Base-by-base conservation (phyloP, 208 protist species). In the Acanthamoeba lugdunensis region DNA sequence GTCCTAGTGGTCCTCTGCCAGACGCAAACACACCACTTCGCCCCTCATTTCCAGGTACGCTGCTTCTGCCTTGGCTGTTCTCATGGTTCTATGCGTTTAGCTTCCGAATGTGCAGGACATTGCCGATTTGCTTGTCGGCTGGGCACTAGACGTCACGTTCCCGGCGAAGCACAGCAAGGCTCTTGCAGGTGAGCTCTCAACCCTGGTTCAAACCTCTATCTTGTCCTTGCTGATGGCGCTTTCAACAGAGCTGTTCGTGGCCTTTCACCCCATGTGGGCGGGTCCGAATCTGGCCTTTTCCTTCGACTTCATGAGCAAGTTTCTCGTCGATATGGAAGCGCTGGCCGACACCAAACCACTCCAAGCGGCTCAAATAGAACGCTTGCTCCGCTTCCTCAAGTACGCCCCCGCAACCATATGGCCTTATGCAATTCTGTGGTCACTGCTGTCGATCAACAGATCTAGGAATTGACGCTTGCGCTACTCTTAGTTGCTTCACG, bases 211-310 rank as follows among this genome's bases (percentile, higher is more conserved):
- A 71, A 37, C 18, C 9, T 16, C 30, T 30, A 50, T 88, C 61
- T 88, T 61, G n/a, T 61, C 37, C 79, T 13, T 73, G 11, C 58
- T 69, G 21, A 37, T 50, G 6, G 48, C 4, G 6, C 8, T 25
- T 56, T 9, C n/a, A 11, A 45, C 48, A 91, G 85, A 91, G 28
- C 37, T 41, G 9, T 91, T 91, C 23, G 85, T 73, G 73, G 33
- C 85, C 23, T 91, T 91, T 65, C 85, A 91, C 71, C 85, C 63
- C n/a, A 28, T 91, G 52, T 91, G 85, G 85, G 63, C 45, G 41
- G 85, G 85, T 14, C 28, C 54, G 0, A 91, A 91, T 73, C 28
- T 91, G 21, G 61, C 45, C 13, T 91, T 91, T 41, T 91, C 85
- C 2, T 91, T 58, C 56, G 85, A 91, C 33, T 56, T 91, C 41